Percentiles rank a stretch among this genome's conserved stretches.
Evolutionary conservation across 257 asterid species (phyloP).

Genomic region (Penstemon eatonii): DNA sequence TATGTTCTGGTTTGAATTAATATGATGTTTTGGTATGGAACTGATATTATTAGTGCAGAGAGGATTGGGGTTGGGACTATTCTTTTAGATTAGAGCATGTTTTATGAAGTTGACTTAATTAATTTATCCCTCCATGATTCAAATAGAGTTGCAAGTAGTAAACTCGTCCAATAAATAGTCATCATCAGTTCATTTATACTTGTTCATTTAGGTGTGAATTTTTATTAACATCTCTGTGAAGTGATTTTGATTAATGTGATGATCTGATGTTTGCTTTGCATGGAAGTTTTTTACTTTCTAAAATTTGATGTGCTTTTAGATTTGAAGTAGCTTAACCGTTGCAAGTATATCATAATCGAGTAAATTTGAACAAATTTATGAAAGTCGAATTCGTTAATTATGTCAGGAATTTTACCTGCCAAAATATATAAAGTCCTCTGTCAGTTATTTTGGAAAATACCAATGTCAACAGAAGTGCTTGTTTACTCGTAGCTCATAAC

Average conservation of each 20-base stretch:
- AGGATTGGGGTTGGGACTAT: slow-evolving; percentile 2
- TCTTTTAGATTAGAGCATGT: neutral
- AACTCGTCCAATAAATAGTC: neutral
- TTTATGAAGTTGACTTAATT: slow-evolving; percentile 15
- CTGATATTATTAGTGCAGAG: slow-evolving; percentile 4
- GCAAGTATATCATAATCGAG: neutral
- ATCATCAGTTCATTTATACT: neutral
- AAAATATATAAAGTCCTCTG: neutral
- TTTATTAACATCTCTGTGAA: neutral
- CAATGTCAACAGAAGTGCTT: neutral
- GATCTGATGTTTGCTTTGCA: neutral
- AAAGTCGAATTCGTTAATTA: neutral
- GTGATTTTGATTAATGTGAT: slow-evolving; percentile 1
- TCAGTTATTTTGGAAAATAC: neutral
- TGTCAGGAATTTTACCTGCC: neutral
- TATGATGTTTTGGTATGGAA: slow-evolving; percentile 24
- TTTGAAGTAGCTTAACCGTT: neutral
- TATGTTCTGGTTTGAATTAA: slow-evolving; percentile 27
- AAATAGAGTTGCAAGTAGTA: slow-evolving; percentile 18
- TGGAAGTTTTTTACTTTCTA: neutral
- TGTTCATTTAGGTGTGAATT: neutral
- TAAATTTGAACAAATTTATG: neutral
- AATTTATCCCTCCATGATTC: neutral
- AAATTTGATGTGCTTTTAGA: neutral
- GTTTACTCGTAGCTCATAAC: no score